Evolutionary conservation across 1,139 yeast genomes (phyloP), one percentile per base, ranked within the genome.

Genomic region (Saccharomyces uvarum): DNA sequence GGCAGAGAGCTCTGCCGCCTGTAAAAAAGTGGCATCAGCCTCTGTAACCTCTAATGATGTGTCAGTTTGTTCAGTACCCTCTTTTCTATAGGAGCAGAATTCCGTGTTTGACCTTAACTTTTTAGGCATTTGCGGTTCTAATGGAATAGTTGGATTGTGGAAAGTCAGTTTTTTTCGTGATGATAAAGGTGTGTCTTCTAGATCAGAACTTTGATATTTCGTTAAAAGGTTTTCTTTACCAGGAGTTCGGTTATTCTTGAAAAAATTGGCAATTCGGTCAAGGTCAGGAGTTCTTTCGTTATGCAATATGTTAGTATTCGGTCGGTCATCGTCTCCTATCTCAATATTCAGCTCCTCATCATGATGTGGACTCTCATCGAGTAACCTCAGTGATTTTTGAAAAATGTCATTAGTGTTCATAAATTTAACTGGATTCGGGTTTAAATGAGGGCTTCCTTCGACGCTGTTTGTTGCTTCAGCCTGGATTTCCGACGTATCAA

Each of bases 201-300:
- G 44, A 38, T 52, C 55, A 2, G 62, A 59, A n/a, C 53, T 51
- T 41, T 58, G 53, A 31, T 57, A 57, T 42, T 54, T 57, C 2
- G 49, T 42, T 11, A 61, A 46, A 7, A 60, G 44, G 21, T 51
- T 57, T 27, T 53, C 56, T 24, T 54, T 57, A 4, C 55, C 54
- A 9, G 63, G 59, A 1, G 64, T 56, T 28, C 53, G 58, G 24
- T 56, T 56, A 5, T 49, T 53, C 47, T 57, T 61, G 50, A 66
- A 58, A 48, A 63, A 65, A 19, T 59, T 60, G 2, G 63, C 60
- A 28, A 67, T 60, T 47, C 61, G 60, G n/a, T 64, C 62, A 2
- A 66, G 51, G 52, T 65, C 65, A 1, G 69, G 70, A 7, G 70
- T 65, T 33, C 64, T 59, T 38, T 53, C 58, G 52, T 63, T 63